Percentiles rank a stretch among this genome's conserved stretches.
These are phyloP conservation scores for Anethum foeniculum DNA, from an alignment of 140 eudicot species.

Conservation along the genomic window DNA sequence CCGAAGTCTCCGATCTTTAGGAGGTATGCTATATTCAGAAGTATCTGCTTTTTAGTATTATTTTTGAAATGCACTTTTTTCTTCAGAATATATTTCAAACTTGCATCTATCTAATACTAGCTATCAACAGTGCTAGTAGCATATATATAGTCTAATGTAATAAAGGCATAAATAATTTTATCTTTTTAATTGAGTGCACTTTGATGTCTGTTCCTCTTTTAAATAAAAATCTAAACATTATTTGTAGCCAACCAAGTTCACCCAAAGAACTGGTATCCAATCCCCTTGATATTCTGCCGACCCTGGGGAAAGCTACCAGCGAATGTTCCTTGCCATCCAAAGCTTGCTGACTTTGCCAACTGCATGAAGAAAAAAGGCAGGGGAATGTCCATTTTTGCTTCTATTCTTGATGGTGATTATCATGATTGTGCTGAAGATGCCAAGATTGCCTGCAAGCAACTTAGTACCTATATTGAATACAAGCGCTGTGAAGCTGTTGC, in stretches of 20 bases:
- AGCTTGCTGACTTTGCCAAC: constrained; percentile 96
- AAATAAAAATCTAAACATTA: neutral
- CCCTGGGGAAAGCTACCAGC: constrained; percentile 99
- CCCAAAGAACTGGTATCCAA: constrained; percentile 98
- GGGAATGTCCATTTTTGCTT: constrained; percentile 92
- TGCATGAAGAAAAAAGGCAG: constrained; percentile 98
- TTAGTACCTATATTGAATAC: constrained; percentile 83
- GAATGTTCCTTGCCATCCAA: constrained; percentile 98
- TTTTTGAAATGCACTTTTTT: neutral
- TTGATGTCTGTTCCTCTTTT: neutral
- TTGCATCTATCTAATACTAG: neutral
- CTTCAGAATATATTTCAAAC: neutral
- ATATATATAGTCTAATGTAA: neutral
- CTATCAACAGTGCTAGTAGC: neutral
- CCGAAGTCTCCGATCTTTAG: constrained; percentile 97
- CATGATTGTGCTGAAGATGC: constrained; percentile 98
- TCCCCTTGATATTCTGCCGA: constrained; percentile 91
- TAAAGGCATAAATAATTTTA: neutral
- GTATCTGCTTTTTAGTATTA: neutral
- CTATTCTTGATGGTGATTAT: constrained; percentile 87
- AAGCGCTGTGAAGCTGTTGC: constrained; percentile 99
- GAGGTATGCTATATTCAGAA: constrained; percentile 43
- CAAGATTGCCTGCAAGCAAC: constrained; percentile 73
- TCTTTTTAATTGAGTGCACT: neutral
- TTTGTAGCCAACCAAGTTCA: constrained; percentile 89